Base-by-base conservation (phyloP, 1,139 yeast genomes). In the Saccharomyces uvarum region DNA sequence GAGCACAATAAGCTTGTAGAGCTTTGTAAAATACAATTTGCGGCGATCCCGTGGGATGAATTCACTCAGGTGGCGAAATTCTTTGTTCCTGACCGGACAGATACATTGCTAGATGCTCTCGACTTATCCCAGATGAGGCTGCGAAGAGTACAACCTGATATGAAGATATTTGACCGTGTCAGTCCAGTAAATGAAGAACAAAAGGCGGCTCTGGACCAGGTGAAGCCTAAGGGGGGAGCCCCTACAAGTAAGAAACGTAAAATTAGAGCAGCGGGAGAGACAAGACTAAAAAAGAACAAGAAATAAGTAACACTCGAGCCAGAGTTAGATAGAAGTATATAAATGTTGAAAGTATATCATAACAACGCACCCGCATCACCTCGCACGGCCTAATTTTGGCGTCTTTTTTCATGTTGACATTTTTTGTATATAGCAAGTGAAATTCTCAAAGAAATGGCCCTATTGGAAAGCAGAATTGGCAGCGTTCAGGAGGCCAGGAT, bases 41-140 rank as follows among this genome's bases (percentile, higher is more conserved):
- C 95, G 0, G 80, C 86, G 31, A 84, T 89, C 27, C 91, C 91
- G 69, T 93, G 99, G 99, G 84, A 84, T 57, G 88, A 87, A 58
- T 90, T 90, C 65, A 74, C 44, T 9, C 44, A 38, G 4, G 44
- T 38, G n/a, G 75, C 89, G 13, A 81, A 78, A 53, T 86, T 90
- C 63, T 82, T 81, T 42, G 83, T 82, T 2, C 75, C 83, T 1
- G 96, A 88, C 66, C 75, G 77, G 54, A 72, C 86, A 55, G 81
- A 86, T 1, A 93, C 51, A 9, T 97, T 0, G 64, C 82, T 56
- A 76, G 85, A 61, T 79, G 78, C 62, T 76, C 95, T 54, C 77
- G 89, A 1, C 70, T 87, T 59, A 82, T 48, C 56, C 8, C 42
- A 49, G 27, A 53, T 52, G 29, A 55, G 8, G 32, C 52, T 26